Evolutionary conservation across 225 moss, liverwort and hornwort genomes (phyloP).

Genomic region (Anthoceros angustus): DNA sequence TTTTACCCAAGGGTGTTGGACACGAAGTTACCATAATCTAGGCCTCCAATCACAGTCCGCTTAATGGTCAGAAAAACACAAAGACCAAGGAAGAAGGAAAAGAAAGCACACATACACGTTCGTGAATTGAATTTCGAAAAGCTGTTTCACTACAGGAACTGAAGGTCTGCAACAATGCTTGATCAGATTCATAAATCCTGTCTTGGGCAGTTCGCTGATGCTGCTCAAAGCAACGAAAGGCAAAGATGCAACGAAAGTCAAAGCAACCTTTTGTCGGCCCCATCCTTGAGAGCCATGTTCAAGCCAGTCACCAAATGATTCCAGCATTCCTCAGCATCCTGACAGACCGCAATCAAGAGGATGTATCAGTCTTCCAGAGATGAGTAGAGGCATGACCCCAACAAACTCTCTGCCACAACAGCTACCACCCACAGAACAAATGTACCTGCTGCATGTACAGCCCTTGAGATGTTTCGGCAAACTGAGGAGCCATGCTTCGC

Average conservation of each 20-base stretch:
- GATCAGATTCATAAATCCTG: not conserved
- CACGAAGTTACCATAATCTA: not conserved
- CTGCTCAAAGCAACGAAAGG: not conserved
- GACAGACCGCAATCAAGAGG: not conserved
- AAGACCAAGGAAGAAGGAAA: not conserved
- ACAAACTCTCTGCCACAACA: not conserved
- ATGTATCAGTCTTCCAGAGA: not conserved
- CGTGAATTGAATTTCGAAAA: slow-evolving; percentile 72
- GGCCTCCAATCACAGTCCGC: not conserved
- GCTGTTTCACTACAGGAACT: slow-evolving; percentile 39
- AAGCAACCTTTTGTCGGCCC: not conserved
- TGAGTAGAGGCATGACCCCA: not conserved
- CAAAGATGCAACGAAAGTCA: not conserved
- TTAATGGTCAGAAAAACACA: not conserved
- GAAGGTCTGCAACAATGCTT: slow-evolving; percentile 10
- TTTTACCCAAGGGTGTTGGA: not conserved
- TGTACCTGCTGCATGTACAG: slow-evolving; percentile 60
- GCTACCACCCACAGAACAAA: not conserved
- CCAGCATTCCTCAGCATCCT: slow-evolving; percentile 96
- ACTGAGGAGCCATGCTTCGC: slow-evolving; percentile 78
- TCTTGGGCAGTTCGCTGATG: not conserved
- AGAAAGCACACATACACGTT: slow-evolving; percentile 16
- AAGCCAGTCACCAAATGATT: slow-evolving; percentile 78
- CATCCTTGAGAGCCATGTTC: slow-evolving; percentile 49
- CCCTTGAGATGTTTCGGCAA: slow-evolving; percentile 60